phyloP scores from a whole-genome alignment of 805 yeast genomes.

The Sporopachydermia lactativora region DNA sequence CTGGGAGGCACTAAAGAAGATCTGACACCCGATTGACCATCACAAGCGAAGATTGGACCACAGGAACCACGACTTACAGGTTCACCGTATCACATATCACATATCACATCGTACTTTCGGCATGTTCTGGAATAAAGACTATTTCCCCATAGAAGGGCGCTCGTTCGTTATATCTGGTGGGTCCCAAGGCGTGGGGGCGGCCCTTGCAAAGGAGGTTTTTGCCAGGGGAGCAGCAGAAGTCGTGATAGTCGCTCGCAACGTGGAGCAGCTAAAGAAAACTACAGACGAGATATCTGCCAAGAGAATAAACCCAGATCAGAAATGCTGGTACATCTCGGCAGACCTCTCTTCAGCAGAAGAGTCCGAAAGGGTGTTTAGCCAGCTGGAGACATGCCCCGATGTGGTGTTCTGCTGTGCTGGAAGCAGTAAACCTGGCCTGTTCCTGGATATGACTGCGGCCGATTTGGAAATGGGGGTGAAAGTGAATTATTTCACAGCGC shows the following conservation, averaged over 20 bases:
- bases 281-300: conserved; percentile 27
- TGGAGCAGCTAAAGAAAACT: conserved; percentile 36
- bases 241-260: conserved; percentile 66
- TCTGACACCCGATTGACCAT: too few relatives aligned
- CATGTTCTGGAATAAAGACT: not conserved
- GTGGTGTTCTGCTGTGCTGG: conserved; percentile 82
- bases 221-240: conserved; percentile 43
- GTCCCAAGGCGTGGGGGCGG: conserved; percentile 86
- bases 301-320: conserved; percentile 19
- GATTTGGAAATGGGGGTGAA: conserved; percentile 50
- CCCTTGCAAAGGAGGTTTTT: conserved; percentile 47
- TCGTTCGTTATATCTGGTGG: conserved; percentile 67
- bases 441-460: conserved; percentile 44
- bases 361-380: conserved; percentile 31
- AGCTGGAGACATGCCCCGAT: conserved; percentile 39
- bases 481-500: conserved; percentile 60
- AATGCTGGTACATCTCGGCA: conserved; percentile 34
- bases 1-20: too few relatives aligned
- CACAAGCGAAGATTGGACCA: too few relatives aligned
- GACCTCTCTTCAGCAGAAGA: conserved; percentile 48
- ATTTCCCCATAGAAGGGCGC: not conserved
- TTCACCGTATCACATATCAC: too few relatives aligned
- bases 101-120: too few relatives aligned
- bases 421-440: conserved; percentile 63
- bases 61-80: too few relatives aligned